phyloP scores from a whole-genome alignment of 192 early-diverging fungal species.

The Gryganskiella cystojenkinii region DNA sequence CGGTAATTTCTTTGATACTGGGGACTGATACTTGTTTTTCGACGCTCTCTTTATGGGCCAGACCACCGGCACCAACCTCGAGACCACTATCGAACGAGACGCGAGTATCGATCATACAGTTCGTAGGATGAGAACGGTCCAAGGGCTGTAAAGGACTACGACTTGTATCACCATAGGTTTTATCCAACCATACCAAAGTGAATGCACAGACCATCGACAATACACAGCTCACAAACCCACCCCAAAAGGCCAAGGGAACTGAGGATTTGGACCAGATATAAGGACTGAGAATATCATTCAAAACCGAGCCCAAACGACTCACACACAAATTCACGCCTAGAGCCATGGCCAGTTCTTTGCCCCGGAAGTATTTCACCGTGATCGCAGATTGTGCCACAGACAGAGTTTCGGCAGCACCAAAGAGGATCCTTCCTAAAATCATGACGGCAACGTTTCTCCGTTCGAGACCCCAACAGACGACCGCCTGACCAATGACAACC shows the following conservation, averaged over 20 bases:
- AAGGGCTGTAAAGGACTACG: neutral
- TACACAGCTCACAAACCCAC: constrained; percentile 56
- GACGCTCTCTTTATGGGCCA: too few relatives aligned
- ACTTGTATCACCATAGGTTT: neutral
- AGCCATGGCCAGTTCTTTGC: constrained; percentile 66
- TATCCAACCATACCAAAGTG: constrained; percentile 19
- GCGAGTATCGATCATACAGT: constrained; percentile 9
- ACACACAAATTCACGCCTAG: constrained; percentile 57
- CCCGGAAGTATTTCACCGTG: constrained; percentile 66
- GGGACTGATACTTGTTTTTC: too few relatives aligned
- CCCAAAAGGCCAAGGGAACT: constrained; percentile 62
- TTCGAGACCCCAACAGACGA: constrained; percentile 61
- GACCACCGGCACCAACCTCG: too few relatives aligned
- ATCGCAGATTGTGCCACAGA: constrained; percentile 58
- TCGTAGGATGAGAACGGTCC: constrained; percentile 8
- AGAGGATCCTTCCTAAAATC: constrained; percentile 60
- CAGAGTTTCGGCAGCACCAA: constrained; percentile 67
- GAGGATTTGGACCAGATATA: constrained; percentile 50
- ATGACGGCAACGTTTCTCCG: constrained; percentile 4
- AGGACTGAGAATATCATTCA: constrained; percentile 67
- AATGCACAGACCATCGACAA: constrained; percentile 43
- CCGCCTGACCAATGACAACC: constrained; percentile 51
- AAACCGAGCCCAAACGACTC: constrained; percentile 58
- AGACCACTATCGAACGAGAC: neutral
- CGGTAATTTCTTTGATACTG: too few relatives aligned